Evolutionary conservation across 2,329 filamentous ascomycete species (phyloP).

Genomic region (Fusarium brachygibbosum): DNA sequence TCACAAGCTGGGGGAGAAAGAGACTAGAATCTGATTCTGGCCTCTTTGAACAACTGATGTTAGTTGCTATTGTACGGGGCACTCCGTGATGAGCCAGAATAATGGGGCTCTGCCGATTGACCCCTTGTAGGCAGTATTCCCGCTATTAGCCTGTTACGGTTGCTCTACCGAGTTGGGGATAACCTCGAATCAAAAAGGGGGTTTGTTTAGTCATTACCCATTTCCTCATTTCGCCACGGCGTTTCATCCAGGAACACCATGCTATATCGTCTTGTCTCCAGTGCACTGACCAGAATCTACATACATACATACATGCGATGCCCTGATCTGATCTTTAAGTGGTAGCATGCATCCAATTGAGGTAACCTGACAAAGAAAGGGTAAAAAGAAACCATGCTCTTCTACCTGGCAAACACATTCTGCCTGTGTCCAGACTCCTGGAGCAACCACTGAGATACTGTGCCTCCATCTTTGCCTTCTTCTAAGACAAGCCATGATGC

Average conservation of each 20-base stretch:
- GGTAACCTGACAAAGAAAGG: neutral
- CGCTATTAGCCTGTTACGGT: constrained; percentile 24
- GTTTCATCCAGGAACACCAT: constrained; percentile 22
- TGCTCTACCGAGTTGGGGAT: constrained; percentile 1
- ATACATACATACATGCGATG: neutral
- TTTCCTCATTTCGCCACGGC: constrained; percentile 18
- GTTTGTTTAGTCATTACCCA: constrained; percentile 12
- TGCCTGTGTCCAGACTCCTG: neutral
- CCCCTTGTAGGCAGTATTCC: constrained; percentile 12
- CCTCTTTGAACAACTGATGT: constrained; percentile 12
- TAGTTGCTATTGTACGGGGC: constrained; percentile 11
- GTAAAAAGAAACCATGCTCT: too few species aligned
- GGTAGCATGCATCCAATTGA: neutral
- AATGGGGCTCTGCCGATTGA: constrained; percentile 23
- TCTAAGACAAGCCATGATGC: neutral
- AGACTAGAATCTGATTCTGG: constrained; percentile 2
- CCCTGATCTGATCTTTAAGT: constrained; percentile 22
- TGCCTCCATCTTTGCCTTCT: neutral
- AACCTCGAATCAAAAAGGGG: constrained; percentile 10
- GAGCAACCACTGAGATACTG: neutral
- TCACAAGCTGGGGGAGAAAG: constrained; percentile 26
- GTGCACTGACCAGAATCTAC: neutral
- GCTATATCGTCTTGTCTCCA: neutral
- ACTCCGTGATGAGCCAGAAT: constrained; percentile 10
- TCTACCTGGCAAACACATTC: neutral